Percentiles rank a stretch among this genome's conserved stretches.
phyloP scores from a whole-genome alignment of 1,139 yeast species.

The Yamadazyma kanchanaburiensis region DNA sequence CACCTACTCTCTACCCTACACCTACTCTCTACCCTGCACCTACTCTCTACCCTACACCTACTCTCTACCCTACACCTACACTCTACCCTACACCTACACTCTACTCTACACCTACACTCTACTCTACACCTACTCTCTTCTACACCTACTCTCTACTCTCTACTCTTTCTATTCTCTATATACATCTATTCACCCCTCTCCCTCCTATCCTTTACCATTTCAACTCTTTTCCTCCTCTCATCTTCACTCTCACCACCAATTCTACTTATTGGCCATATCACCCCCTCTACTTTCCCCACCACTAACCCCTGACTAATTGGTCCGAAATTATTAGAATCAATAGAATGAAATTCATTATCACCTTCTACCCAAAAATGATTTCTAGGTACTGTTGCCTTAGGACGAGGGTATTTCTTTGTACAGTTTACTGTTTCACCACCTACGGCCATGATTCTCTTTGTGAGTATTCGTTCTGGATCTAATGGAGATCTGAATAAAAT shows the following conservation, averaged over 20 bases:
- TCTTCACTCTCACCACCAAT: conserved; percentile 40
- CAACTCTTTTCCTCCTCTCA: too few relatives aligned
- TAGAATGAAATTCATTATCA: conserved; percentile 76
- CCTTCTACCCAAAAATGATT: conserved; percentile 95
- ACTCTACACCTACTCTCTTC: too few relatives aligned
- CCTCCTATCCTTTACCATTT: too few relatives aligned
- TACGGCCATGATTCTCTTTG: conserved; percentile 73
- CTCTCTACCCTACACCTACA: too few relatives aligned
- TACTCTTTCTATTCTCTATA: too few relatives aligned
- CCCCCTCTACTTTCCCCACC: conserved; percentile 62
- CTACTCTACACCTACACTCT: too few relatives aligned
- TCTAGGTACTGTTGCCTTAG: conserved; percentile 60
- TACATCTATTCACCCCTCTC: too few relatives aligned
- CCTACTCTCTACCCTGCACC: too few relatives aligned
- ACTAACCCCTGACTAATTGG: conserved; percentile 79
- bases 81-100: too few relatives aligned
- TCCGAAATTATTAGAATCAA: conserved; percentile 83
- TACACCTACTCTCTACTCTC: too few relatives aligned
- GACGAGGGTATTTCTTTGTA: conserved; percentile 58
- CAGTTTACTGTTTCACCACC: conserved; percentile 69
- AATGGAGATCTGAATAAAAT: conserved; percentile 75
- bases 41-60: too few relatives aligned
- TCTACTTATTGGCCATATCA: conserved; percentile 69
- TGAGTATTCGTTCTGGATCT: conserved; percentile 68
- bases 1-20: too few relatives aligned